Base-by-base conservation (phyloP, 225 moss, liverwort and hornwort species). In the Antitrichia curtipendula region DNA sequence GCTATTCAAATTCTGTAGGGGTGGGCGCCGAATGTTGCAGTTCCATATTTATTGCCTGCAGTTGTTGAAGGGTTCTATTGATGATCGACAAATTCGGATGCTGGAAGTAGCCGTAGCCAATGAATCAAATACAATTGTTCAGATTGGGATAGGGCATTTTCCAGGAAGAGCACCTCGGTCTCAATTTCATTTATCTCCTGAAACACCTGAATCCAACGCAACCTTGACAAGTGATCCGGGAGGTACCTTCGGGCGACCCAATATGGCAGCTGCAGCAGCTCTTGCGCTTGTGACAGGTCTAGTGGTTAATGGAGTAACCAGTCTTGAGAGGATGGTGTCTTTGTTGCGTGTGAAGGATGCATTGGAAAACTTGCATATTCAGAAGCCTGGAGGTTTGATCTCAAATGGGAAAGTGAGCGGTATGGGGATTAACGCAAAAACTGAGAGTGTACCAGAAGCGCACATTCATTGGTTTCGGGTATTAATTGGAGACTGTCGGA, bases 391-490 rank as follows among this genome's bases (percentile, higher is more conserved):
- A 85, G 90, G 91, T 86, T 84, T 92, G 86, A 95, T 81, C 84
- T 91, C 94, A 57, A 96, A 94, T 86, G 94, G 97, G 75, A 95
- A 97, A 85, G 91, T 95, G 79, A 90, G 92, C 86, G 85, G 92
- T 85, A 93, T 94, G 83, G 95, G 89, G 64, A 90, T 78, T 71
- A 97, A 89, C 78, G 81, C 90, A 16, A 96, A 96, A 92, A 88
- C 90, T 18, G 97, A 97, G 88, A 96, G 87, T 90, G 89, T 94
- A 54, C 95, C 95, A 69, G 98, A 99, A 91, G 97, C 97, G 65
- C 90, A 97, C 88, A 91, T 99, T 66, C 93, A 94, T 82, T 99
- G 97, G 99, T 97, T 99, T 86, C 91, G 97, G 74, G 95, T 99
- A 31, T 89, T 99, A 68, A 96, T 97, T 77, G 99, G 99, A 86